Conservation (phyloP, 306 rosid species). For the Fragaria nilgerrensis region DNA sequence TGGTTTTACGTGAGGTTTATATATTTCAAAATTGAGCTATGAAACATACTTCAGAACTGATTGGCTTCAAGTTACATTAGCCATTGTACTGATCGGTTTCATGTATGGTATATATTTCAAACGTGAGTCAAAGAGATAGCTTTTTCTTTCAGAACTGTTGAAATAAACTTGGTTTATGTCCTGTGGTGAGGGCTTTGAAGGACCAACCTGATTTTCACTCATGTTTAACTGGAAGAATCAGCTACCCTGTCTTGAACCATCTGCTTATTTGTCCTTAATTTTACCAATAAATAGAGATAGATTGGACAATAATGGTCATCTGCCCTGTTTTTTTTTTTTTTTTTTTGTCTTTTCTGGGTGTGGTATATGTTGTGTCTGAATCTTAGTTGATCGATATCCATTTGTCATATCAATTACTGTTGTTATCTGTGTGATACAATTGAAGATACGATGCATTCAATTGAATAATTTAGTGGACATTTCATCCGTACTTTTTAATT, state of each 20-base stretch:
- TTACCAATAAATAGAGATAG: background rate
- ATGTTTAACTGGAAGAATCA: background rate
- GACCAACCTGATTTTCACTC: background rate
- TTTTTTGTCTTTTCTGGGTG: background rate
- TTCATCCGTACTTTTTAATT: background rate
- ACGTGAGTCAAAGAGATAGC: too few species aligned
- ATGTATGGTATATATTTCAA: too few species aligned
- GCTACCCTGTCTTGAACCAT: background rate
- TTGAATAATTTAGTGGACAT: background rate
- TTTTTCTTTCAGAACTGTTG: too few species aligned
- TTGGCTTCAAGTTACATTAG: too few species aligned
- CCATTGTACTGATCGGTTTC: too few species aligned
- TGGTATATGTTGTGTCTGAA: background rate
- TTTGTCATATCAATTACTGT: background rate
- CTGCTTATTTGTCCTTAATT: background rate
- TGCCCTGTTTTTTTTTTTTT: background rate
- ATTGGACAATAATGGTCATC: background rate
- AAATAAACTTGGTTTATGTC: background rate
- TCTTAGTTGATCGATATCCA: background rate
- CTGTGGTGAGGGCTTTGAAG: background rate
- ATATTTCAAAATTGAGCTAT: background rate
- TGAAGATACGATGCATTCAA: background rate
- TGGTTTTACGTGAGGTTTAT: background rate
- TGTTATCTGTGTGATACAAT: background rate
- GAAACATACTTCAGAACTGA: too few species aligned